Evolutionary conservation across 768 basidiomycete species (phyloP), one percentile per base, ranked within the genome.

Genomic region (Serendipita sp.): DNA sequence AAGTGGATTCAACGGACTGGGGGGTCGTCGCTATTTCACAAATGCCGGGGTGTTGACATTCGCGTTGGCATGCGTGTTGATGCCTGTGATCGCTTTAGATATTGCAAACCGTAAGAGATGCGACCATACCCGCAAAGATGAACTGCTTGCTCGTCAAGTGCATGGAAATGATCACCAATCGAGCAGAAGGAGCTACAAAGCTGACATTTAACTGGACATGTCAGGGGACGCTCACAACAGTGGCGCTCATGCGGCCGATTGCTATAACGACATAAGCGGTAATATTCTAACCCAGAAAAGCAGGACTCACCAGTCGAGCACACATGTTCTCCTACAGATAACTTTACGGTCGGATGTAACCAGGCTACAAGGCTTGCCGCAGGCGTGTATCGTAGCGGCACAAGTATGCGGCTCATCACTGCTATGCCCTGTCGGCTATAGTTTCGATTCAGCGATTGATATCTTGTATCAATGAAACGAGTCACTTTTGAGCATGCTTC

Each of bases 21-120:
- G 84, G 84, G 0, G 78, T 74, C 0, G 79, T 82, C 63, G 84
- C 78, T 13, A 85, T 84, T 53, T 83, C 76, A 64, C 84, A 86
- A 18, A 79, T 80, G 2, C 85, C 84, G 0, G 70, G 68, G 0
- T 77, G 73, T 16, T 72, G 67, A 65, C 84, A 86, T 2, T 73
- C 45, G 0, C 74, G 70, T 13, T 68, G 58, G 66, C 83, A 85
- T 16, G 75, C 64, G 68, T 85, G 83, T 18, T 76, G 73, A 74
- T 85, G 78, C 1, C 83, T 85, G 53, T 46, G 15, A 3, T 10
- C 18, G 37, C 37, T 3, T 11, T 3, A 63, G 45, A n/a, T 45
- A 38, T 2, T 11, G 38, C 32, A 32, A 1, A 24, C 16, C n/a
- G 37, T 24, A 3, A 45, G 28, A 18, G 35, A 24, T 46, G 3